phyloP scores from a whole-genome alignment of 2,329 filamentous ascomycete species.

The Botrytis fragariae region DNA sequence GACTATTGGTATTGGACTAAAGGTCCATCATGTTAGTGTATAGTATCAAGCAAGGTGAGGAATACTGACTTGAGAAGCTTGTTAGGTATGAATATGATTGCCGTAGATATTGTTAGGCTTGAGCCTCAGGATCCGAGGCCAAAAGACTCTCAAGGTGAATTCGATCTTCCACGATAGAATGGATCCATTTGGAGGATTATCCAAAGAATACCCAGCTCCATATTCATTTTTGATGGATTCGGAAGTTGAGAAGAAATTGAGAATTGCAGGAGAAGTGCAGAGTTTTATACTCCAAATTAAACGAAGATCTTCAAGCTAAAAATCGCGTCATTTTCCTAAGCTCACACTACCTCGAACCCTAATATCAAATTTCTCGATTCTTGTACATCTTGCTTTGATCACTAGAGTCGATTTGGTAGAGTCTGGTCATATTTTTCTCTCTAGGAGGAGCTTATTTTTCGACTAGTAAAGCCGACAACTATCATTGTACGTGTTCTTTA shows the following conservation, averaged over 20 bases:
- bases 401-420: neutral
- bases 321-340: neutral
- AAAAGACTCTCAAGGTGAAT: fast-evolving
- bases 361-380: neutral
- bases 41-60: neutral
- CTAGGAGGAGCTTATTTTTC: neutral
- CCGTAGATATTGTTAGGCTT: neutral
- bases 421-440: neutral
- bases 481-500: neutral
- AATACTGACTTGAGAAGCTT: neutral
- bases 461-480: neutral
- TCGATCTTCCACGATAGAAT: neutral
- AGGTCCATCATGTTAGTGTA: neutral
- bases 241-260: neutral
- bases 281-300: neutral
- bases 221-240: neutral
- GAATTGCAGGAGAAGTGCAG: neutral
- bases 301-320: neutral
- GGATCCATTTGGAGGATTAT: fast-evolving
- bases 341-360: neutral
- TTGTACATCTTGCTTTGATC: too few relatives aligned
- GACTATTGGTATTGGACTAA: neutral
- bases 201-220: neutral
- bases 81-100: neutral
- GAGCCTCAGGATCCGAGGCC: neutral